Evolutionary conservation across 345 rosid species (phyloP).

Genomic region (rapeseed (Brassica napus)): DNA sequence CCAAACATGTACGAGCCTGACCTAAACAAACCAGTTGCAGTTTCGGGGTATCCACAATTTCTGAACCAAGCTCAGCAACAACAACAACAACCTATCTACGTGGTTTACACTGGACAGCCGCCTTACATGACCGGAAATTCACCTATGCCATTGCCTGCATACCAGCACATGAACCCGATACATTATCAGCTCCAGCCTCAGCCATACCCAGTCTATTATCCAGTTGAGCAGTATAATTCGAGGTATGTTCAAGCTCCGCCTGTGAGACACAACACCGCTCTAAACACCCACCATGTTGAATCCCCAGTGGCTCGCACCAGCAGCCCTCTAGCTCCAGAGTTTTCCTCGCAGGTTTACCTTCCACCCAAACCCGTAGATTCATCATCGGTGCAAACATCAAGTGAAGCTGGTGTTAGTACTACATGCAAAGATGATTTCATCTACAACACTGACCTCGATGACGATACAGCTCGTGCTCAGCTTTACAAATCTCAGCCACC

Average conservation of each 20-base stretch:
- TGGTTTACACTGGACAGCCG: slow-evolving; percentile 43
- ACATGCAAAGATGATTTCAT: slow-evolving; percentile 43
- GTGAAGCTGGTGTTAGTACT: slow-evolving; percentile 37
- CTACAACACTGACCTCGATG: slow-evolving; percentile 45
- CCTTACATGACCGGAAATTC: slow-evolving; percentile 46
- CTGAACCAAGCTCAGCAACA: slow-evolving; percentile 47
- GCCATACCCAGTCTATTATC: slow-evolving; percentile 50
- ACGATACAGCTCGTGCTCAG: slow-evolving; percentile 56
- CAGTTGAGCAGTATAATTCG: slow-evolving; percentile 43
- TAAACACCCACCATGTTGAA: slow-evolving; percentile 16
- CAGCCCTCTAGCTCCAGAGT: slow-evolving; percentile 45
- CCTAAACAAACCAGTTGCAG: slow-evolving; percentile 39
- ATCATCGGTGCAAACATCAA: slow-evolving; percentile 37
- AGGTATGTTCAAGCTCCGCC: slow-evolving; percentile 37
- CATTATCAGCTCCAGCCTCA: slow-evolving; percentile 52
- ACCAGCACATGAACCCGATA: slow-evolving; percentile 45
- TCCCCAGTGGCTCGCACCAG: slow-evolving; percentile 25
- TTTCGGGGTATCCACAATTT: slow-evolving; percentile 48
- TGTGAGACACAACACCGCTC: slow-evolving; percentile 34
- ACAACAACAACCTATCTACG: slow-evolving; percentile 41
- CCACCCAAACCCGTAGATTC: slow-evolving; percentile 41
- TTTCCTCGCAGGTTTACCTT: slow-evolving; percentile 43
- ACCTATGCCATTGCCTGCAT: slow-evolving; percentile 41
- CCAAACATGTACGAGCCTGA: slow-evolving; percentile 34
- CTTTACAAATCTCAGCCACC: slow-evolving; percentile 91